Base-by-base conservation (phyloP, 768 basidiomycete species). In the Tricholoma terreum region DNA sequence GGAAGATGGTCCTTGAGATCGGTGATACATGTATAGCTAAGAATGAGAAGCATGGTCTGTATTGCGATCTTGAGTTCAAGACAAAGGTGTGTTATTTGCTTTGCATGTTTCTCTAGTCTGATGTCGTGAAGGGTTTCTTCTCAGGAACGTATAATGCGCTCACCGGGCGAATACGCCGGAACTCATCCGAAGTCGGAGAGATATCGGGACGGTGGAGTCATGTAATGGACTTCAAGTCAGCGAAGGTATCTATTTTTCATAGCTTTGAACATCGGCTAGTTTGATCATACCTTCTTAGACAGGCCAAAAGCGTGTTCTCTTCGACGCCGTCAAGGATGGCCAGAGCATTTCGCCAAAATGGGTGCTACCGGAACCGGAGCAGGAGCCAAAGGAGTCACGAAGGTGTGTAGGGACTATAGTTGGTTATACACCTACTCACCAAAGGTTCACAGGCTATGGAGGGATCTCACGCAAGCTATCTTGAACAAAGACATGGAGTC, bases 131-230 rank as follows among this genome's bases (percentile, higher is more conserved):
- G 91, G 96, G 96, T 17, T 98, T 96, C 80, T 97, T 98, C 74
- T 94, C 94, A 1, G 97, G 97, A 21, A 89, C 90, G 55, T 96
- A 98, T 77, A 98, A 99, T 69, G 86, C 88, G 35, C 82, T 99
- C 57, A 71, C 84, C 5, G 97, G 97, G 9, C 84, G 85, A 62
- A 80, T 98, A 63, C 87, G 87, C 61, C 81, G 77, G 50, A 78
- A 81, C 11, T 73, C 76, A 24, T 73, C 73, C 6, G 89, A 92
- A 2, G 75, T 91, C 12, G 97, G 95, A 4, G 94, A 98, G 67
- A 74, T 99, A 35, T 82, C 82, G 12, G 97, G 97, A 27, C 83
- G 88, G 69, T 99, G 97, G 97, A 92, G 86, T 69, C 84, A 89
- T 62, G 69, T 83, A 24, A 95, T 99, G 87, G 92, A 95, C 59